phyloP scores from a whole-genome alignment of 2,329 filamentous ascomycete genomes.

The Onygenales sp. region DNA sequence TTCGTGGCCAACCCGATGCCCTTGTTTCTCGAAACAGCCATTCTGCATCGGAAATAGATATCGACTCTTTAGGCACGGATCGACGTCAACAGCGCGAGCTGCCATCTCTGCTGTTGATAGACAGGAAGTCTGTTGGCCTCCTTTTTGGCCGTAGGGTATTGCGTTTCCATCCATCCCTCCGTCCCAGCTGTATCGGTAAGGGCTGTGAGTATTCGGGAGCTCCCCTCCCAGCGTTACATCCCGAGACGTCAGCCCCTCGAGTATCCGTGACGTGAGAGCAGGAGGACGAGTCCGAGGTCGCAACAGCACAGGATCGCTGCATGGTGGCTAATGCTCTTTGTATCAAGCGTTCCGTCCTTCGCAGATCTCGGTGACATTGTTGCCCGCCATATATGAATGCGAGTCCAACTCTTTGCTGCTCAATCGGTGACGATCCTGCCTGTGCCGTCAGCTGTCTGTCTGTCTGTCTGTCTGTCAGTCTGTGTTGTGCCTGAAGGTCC shows the following conservation, averaged over 20 bases:
- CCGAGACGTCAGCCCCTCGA: not conserved
- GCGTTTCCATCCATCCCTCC: not conserved
- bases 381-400: not conserved
- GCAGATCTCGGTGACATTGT: slow-evolving; percentile 3
- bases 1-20: not conserved
- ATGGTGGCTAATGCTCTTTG: slow-evolving; percentile 3
- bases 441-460: not conserved
- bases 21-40: slow-evolving; percentile 2
- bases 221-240: not conserved
- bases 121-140: not conserved
- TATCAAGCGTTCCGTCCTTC: slow-evolving; percentile 1
- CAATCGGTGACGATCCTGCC: slow-evolving; percentile 1
- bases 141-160: slow-evolving; percentile 1
- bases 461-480: not conserved
- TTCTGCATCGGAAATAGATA: slow-evolving; percentile 2
- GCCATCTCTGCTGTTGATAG: not conserved
- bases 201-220: not conserved
- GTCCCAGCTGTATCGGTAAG: not conserved
- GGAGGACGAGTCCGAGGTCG: not conserved
- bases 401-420: not conserved
- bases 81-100: not conserved
- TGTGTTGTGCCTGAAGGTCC: too few species aligned
- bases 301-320: not conserved
- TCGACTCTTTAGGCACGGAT: slow-evolving; percentile 5
- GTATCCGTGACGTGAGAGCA: not conserved